A percentile compares a stretch with the other conserved stretches of the same genome.
Conservation (phyloP, 2,329 filamentous ascomycete genomes). For the Boeremia exigua region DNA sequence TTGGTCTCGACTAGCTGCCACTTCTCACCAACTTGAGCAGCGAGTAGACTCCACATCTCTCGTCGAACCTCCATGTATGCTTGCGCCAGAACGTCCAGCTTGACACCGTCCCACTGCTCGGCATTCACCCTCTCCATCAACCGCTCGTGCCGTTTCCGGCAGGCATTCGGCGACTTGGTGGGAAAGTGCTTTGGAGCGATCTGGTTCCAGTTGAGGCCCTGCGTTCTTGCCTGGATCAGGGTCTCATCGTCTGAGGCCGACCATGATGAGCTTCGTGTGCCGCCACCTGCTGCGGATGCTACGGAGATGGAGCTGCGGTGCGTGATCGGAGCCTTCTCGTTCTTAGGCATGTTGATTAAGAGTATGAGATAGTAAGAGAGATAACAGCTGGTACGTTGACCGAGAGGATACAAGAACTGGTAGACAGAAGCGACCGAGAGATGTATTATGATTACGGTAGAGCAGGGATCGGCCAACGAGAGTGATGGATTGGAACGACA, state of each 20-base stretch:
- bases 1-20: slow-evolving; percentile 78
- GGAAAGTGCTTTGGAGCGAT: slow-evolving; percentile 80
- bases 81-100: slow-evolving; percentile 74
- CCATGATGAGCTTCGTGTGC: slow-evolving; percentile 63
- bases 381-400: slow-evolving; percentile 21
- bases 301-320: slow-evolving; percentile 42
- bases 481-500: slow-evolving; percentile 39
- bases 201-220: slow-evolving; percentile 82
- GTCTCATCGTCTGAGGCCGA: slow-evolving; percentile 74
- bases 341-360: slow-evolving; percentile 55
- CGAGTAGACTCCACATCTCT: slow-evolving; percentile 81
- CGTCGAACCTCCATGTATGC: slow-evolving; percentile 81
- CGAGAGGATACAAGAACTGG: slow-evolving; percentile 21
- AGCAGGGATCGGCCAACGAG: slow-evolving; percentile 36
- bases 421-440: slow-evolving; percentile 32
- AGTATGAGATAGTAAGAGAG: slow-evolving; percentile 21
- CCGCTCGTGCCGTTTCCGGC: slow-evolving; percentile 86
- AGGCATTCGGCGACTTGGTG: slow-evolving; percentile 78
- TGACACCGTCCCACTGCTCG: slow-evolving; percentile 79
- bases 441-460: slow-evolving; percentile 42
- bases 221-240: slow-evolving; percentile 72
- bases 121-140: slow-evolving; percentile 76
- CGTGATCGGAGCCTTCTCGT: slow-evolving; percentile 42
- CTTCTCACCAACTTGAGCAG: slow-evolving; percentile 63
- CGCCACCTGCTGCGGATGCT: slow-evolving; percentile 37